These are phyloP conservation scores for Quercus ilex DNA, from an alignment of 306 rosid species.

Conservation along the genomic window DNA sequence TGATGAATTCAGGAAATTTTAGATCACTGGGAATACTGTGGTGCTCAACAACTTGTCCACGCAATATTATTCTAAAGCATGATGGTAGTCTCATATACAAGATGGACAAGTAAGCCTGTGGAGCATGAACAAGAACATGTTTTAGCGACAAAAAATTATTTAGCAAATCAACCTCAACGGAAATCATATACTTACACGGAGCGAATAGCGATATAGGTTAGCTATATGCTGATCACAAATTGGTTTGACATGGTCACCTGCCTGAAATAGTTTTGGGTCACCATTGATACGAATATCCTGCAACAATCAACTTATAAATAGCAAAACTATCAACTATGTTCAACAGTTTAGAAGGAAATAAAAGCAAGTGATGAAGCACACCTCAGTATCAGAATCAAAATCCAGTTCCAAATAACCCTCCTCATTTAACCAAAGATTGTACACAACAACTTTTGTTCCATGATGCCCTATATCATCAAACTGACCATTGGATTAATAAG, in stretches of 20 bases:
- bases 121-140: conserved; percentile 6
- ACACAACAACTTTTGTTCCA: conserved; percentile 51
- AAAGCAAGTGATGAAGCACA: conserved; percentile 1
- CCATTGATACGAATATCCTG: conserved; percentile 48
- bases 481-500: conserved; percentile 15
- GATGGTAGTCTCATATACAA: conserved; percentile 44
- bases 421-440: conserved; percentile 44
- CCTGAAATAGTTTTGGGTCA: background rate
- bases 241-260: conserved; percentile 19
- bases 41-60: conserved; percentile 37
- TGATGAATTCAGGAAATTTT: conserved; percentile 36
- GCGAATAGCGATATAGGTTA: conserved; percentile 34
- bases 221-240: conserved; percentile 43
- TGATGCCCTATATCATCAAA: conserved; percentile 48
- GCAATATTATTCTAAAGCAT: conserved; percentile 36
- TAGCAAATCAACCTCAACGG: background rate
- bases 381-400: conserved; percentile 44
- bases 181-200: conserved; percentile 37
- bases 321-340: background rate
- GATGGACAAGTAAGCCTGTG: conserved; percentile 50
- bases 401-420: conserved; percentile 42
- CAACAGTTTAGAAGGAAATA: background rate
- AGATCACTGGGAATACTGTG: conserved; percentile 42
- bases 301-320: conserved; percentile 4
- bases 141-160: background rate